These are phyloP conservation scores for Incumbomyces lentus DNA, from an alignment of 2,329 filamentous ascomycete genomes.

Conservation along the genomic window DNA sequence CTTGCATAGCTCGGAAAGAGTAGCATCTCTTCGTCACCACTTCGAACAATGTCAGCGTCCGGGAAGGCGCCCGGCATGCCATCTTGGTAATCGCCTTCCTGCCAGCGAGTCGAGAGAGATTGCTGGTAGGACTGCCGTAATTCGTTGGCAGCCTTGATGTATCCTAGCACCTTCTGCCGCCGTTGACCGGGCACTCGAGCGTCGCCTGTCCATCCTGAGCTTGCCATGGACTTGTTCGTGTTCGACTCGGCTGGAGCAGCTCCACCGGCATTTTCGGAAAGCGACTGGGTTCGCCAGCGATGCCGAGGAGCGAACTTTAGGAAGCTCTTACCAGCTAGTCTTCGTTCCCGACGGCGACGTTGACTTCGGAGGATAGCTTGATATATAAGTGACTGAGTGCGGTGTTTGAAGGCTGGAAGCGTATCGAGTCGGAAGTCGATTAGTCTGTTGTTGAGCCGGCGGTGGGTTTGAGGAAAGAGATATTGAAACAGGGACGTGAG, in stretches of 20 bases:
- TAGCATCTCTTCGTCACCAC: constrained; percentile 83
- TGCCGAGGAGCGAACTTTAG: constrained; percentile 35
- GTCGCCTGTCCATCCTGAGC: constrained; percentile 17
- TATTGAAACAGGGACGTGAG: constrained; percentile 46
- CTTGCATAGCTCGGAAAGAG: constrained; percentile 91
- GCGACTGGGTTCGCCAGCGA: background rate
- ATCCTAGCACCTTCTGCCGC: constrained; percentile 66
- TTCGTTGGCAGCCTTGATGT: constrained; percentile 62
- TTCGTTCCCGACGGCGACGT: constrained; percentile 42
- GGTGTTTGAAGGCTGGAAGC: constrained; percentile 59
- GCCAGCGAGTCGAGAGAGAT: constrained; percentile 39
- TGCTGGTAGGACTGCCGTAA: constrained; percentile 56
- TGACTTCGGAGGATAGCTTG: constrained; percentile 59
- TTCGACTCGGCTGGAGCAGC: constrained; percentile 5
- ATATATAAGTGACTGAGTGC: constrained; percentile 67
- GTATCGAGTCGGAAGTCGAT: constrained; percentile 64
- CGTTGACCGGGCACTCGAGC: constrained; percentile 55
- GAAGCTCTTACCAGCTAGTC: constrained; percentile 28
- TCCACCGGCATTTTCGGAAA: constrained; percentile 11
- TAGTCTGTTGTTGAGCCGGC: constrained; percentile 51
- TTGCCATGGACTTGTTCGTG: constrained; percentile 11
- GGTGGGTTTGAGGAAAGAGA: constrained; percentile 56
- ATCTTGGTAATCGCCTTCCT: constrained; percentile 35
- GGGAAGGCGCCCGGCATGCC: constrained; percentile 69
- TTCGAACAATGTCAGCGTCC: constrained; percentile 67